phyloP scores from a whole-genome alignment of 352 stramenopile species.

The Nothophytophthora sp. region DNA sequence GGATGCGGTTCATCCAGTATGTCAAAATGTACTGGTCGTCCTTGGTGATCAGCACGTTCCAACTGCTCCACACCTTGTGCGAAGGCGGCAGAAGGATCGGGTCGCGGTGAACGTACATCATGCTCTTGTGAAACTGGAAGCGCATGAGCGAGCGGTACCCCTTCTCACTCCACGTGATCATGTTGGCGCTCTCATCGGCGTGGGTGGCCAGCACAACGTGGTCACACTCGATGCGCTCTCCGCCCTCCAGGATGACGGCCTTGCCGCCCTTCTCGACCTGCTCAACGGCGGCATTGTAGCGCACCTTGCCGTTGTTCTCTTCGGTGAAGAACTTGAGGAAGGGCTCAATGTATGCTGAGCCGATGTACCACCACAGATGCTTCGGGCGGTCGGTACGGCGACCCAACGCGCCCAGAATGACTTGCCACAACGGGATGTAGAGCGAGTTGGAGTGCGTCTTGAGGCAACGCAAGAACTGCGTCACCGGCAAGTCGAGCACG shows the following conservation, averaged over 20 bases:
- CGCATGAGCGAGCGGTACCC: conserved; percentile 74
- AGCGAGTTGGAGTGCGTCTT: conserved; percentile 88
- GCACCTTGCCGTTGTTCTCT: conserved; percentile 76
- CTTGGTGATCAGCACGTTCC: conserved; percentile 87
- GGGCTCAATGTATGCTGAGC: conserved; percentile 80
- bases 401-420: conserved; percentile 72
- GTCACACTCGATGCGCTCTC: conserved; percentile 82
- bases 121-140: conserved; percentile 87
- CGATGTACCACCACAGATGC: conserved; percentile 87
- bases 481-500: conserved; percentile 79
- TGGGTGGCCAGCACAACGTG: conserved; percentile 85
- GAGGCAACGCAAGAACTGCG: conserved; percentile 86
- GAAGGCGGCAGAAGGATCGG: conserved; percentile 67
- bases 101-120: conserved; percentile 88
- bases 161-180: conserved; percentile 72
- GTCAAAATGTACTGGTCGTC: conserved; percentile 87
- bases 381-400: conserved; percentile 78
- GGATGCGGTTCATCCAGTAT: conserved; percentile 92
- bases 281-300: conserved; percentile 72
- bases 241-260: conserved; percentile 65
- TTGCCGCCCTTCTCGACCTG: conserved; percentile 79
- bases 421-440: conserved; percentile 88
- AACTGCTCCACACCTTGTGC: conserved; percentile 82
- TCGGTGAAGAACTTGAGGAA: conserved; percentile 88
- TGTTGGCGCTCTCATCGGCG: conserved; percentile 72